Conservation (phyloP, 116 monocot genomes). For the Phalaenopsis hybrid region DNA sequence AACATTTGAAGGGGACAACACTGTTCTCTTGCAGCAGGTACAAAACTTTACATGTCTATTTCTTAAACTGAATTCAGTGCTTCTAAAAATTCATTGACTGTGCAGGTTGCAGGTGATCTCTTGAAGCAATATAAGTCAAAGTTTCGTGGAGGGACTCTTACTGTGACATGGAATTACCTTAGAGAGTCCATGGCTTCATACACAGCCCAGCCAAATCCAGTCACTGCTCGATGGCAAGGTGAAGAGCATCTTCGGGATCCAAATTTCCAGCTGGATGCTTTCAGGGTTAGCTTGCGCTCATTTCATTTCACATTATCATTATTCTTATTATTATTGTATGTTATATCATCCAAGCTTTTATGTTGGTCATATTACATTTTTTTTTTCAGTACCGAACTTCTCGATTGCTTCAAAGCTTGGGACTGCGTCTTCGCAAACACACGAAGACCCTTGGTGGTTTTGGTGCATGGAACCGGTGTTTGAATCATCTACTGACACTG, state of each 20-base stretch:
- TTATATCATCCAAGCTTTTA: background rate
- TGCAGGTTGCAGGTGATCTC: conserved; percentile 79
- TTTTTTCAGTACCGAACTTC: conserved; percentile 74
- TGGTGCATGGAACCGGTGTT: conserved; percentile 95
- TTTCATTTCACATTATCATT: background rate
- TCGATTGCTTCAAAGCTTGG: conserved; percentile 75
- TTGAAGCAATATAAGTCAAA: conserved; percentile 88
- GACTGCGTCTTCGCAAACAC: conserved; percentile 62
- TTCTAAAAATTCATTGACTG: conserved; percentile 12
- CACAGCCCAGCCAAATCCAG: conserved; percentile 79
- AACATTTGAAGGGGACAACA: conserved; percentile 98
- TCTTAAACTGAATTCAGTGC: background rate
- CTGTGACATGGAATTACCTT: conserved; percentile 87
- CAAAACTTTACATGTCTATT: background rate
- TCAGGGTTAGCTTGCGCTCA: conserved; percentile 46
- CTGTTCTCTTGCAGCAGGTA: conserved; percentile 96
- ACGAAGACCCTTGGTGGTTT: conserved; percentile 69
- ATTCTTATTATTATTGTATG: background rate
- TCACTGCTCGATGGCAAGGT: conserved; percentile 87
- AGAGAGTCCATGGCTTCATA: conserved; percentile 80
- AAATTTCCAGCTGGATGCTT: conserved; percentile 90
- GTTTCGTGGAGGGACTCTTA: conserved; percentile 71
- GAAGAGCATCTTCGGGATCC: conserved; percentile 86
- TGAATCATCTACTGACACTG: conserved; percentile 82
- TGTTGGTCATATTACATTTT: background rate